Evolutionary conservation across 345 rosid genomes (phyloP).

Genomic region (Murraya paniculata): DNA sequence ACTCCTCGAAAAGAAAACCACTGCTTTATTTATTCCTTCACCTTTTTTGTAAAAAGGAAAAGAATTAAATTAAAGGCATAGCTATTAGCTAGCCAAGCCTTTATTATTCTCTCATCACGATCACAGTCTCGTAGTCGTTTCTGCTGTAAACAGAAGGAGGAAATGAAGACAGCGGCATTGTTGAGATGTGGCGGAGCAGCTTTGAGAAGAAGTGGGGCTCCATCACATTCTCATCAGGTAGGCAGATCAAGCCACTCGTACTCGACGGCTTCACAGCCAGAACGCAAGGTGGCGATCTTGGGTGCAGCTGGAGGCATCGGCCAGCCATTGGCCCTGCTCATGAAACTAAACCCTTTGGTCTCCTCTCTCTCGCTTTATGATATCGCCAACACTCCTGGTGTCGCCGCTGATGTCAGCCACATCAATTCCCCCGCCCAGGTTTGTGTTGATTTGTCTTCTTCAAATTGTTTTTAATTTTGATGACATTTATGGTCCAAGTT

Average conservation of each 20-base stretch:
- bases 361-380: conserved; percentile 37
- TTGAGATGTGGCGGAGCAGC: conserved; percentile 24
- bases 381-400: conserved; percentile 37
- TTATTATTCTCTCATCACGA: not conserved
- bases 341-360: conserved; percentile 40
- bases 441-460: too few species aligned
- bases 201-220: conserved; percentile 1
- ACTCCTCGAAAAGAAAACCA: not conserved
- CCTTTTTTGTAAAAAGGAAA: too few species aligned
- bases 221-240: not conserved
- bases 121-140: too few species aligned
- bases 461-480: too few species aligned
- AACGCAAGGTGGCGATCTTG: conserved; percentile 29
- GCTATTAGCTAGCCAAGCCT: too few species aligned
- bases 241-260: conserved; percentile 15
- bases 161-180: conserved; percentile 19
- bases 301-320: conserved; percentile 46
- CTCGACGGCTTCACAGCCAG: conserved; percentile 21
- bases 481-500: too few species aligned
- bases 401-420: conserved; percentile 44
- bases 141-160: not conserved
- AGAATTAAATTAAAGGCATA: too few species aligned
- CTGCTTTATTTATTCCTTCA: not conserved
- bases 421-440: conserved; percentile 33
- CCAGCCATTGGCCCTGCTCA: conserved; percentile 34